phyloP scores from a whole-genome alignment of 306 rosid species.

The Dryas alaskensis region DNA sequence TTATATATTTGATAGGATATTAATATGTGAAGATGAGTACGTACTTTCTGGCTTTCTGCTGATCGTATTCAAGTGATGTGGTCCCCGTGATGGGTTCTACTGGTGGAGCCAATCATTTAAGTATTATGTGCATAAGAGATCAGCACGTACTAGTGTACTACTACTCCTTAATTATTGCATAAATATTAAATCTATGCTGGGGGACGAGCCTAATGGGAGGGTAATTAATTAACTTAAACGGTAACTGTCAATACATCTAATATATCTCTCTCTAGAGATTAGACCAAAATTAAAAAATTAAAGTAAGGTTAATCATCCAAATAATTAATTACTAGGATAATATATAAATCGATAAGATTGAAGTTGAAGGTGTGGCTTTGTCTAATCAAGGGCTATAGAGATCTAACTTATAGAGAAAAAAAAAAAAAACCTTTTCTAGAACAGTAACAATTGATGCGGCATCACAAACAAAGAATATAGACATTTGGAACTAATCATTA shows the following conservation, averaged over 20 bases:
- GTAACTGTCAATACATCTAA: neutral
- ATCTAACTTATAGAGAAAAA: too few relatives aligned
- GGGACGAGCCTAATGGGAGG: neutral
- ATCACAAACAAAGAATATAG: too few relatives aligned
- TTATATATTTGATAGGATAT: neutral
- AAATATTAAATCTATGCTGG: neutral
- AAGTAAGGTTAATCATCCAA: neutral
- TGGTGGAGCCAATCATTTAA: neutral
- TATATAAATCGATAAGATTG: too few relatives aligned
- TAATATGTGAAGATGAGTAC: neutral
- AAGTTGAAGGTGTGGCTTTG: too few relatives aligned
- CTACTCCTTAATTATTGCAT: neutral
- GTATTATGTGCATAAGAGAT: conserved; percentile 9
- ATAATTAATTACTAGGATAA: neutral
- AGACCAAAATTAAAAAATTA: too few relatives aligned
- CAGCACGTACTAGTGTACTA: too few relatives aligned
- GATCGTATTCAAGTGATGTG: neutral
- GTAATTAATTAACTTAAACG: neutral
- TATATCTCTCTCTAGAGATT: neutral
- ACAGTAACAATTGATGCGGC: too few relatives aligned
- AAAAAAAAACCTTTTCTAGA: too few relatives aligned
- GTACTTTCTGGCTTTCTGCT: neutral
- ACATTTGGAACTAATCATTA: too few relatives aligned
- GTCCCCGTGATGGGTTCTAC: neutral
- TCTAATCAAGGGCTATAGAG: too few relatives aligned